These are phyloP conservation scores for Capsicum chinense DNA, from an alignment of 257 asterid species.

Conservation along the genomic window DNA sequence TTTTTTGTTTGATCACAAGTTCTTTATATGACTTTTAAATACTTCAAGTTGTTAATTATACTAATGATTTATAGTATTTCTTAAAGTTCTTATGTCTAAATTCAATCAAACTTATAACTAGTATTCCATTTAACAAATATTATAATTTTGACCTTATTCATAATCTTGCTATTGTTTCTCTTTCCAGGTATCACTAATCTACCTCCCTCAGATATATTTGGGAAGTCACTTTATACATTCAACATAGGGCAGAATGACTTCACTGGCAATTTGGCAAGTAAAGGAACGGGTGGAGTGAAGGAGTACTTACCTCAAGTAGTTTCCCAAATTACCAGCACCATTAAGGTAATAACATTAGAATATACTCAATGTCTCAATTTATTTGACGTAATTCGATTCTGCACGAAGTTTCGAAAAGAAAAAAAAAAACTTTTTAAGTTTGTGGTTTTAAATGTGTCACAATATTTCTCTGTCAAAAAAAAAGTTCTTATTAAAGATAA, in stretches of 20 bases:
- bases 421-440: neutral
- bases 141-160: neutral
- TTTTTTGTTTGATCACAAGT: too few relatives aligned
- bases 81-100: too few relatives aligned
- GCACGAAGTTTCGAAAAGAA: neutral
- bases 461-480: neutral
- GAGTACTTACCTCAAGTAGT: conserved; percentile 49
- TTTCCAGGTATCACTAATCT: conserved; percentile 47
- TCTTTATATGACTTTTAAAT: too few relatives aligned
- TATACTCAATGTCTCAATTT: neutral
- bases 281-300: conserved; percentile 55
- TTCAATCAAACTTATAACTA: too few relatives aligned
- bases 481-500: neutral
- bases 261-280: conserved; percentile 46
- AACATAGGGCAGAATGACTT: conserved; percentile 75
- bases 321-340: conserved; percentile 47
- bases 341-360: conserved; percentile 48
- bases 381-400: neutral
- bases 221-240: conserved; percentile 62
- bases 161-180: neutral
- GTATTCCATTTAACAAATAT: neutral
- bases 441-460: neutral
- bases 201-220: conserved; percentile 62
- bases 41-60: too few relatives aligned
- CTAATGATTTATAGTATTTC: too few relatives aligned